phyloP scores from a whole-genome alignment of 257 asterid genomes.

The Ilex aquifolium region DNA sequence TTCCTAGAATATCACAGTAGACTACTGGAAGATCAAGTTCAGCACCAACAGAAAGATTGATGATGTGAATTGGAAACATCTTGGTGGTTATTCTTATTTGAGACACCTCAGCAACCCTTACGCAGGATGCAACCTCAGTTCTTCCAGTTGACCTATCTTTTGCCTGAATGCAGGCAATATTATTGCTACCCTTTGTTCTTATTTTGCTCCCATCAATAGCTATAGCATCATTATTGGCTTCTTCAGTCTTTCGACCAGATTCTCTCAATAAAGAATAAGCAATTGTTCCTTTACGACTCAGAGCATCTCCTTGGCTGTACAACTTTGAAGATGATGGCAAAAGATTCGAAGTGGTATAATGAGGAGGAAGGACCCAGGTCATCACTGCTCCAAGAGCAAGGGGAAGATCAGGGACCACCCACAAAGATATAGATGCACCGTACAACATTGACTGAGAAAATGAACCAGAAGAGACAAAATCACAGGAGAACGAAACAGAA shows the following conservation, averaged over 20 bases:
- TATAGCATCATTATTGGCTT: conserved; percentile 36
- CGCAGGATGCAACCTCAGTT: conserved; percentile 78
- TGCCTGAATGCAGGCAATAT: conserved; percentile 75
- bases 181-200: conserved; percentile 47
- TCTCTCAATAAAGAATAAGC: conserved; percentile 63
- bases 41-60: conserved; percentile 48
- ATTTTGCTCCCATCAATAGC: conserved; percentile 61
- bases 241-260: conserved; percentile 32
- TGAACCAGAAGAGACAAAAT: conserved; percentile 36
- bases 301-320: conserved; percentile 38
- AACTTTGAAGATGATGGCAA: conserved; percentile 52
- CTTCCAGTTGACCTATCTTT: conserved; percentile 71
- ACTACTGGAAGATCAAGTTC: conserved; percentile 54
- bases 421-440: conserved; percentile 49
- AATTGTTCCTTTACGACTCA: conserved; percentile 42
- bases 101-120: conserved; percentile 74
- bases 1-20: conserved; percentile 66
- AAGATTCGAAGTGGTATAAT: conserved; percentile 65
- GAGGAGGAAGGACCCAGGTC: conserved; percentile 87
- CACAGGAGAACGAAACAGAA: conserved; percentile 68
- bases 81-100: conserved; percentile 54
- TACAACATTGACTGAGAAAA: conserved; percentile 45
- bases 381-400: conserved; percentile 69
- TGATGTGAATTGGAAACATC: conserved; percentile 42
- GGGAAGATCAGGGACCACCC: conserved; percentile 77